These are phyloP conservation scores for Cucurbita pepo DNA, from an alignment of 306 rosid species.

Conservation along the genomic window DNA sequence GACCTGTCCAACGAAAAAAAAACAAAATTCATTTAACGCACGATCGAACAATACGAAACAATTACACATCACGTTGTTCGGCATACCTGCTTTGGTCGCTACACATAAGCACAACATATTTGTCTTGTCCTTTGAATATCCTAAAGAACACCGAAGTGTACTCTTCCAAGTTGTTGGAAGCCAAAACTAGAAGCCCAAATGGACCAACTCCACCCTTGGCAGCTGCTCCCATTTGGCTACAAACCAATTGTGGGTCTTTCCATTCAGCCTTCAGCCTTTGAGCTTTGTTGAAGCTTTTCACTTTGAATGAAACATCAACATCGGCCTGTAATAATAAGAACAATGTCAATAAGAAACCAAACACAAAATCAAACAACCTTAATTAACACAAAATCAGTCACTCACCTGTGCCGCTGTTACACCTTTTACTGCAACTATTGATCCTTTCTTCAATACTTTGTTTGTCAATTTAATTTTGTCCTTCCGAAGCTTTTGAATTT, in stretches of 20 bases:
- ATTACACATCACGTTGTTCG: too few species aligned
- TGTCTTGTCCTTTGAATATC: constrained; percentile 29
- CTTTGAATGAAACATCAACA: constrained; percentile 41
- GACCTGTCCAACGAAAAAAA: constrained; percentile 26
- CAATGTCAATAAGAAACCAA: too few species aligned
- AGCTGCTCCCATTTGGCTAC: constrained; percentile 33
- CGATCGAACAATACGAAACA: too few species aligned
- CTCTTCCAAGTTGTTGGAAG: constrained; percentile 46
- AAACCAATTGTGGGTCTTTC: constrained; percentile 40
- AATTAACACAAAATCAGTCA: too few species aligned
- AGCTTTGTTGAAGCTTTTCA: constrained; percentile 24
- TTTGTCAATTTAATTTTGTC: constrained; percentile 20
- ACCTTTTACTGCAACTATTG: constrained; percentile 26
- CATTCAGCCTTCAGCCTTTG: constrained; percentile 26
- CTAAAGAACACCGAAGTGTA: constrained; percentile 63
- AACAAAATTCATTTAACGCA: too few species aligned
- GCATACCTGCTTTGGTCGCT: constrained; percentile 57
- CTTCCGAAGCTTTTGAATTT: constrained; percentile 39
- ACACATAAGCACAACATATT: constrained; percentile 45
- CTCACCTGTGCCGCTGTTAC: constrained; percentile 38
- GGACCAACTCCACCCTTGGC: constrained; percentile 44
- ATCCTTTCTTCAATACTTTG: constrained; percentile 31
- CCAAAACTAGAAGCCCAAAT: constrained; percentile 46
- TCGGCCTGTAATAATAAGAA: constrained; percentile 34
- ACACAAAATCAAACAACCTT: too few species aligned